phyloP scores from a whole-genome alignment of 352 stramenopile genomes.

The Phytophthora ohioensis region DNA sequence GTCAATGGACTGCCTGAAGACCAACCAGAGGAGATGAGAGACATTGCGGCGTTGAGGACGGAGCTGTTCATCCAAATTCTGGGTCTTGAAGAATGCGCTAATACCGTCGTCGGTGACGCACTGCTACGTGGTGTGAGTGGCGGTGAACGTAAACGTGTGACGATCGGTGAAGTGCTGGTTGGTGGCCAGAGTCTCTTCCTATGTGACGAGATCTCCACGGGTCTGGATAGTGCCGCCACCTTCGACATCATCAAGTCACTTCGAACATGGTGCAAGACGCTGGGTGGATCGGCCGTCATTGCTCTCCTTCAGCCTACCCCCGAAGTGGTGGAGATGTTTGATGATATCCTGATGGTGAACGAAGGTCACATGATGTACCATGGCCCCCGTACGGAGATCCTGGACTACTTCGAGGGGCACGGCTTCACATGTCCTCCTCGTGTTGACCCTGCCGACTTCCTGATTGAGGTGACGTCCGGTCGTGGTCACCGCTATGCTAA shows the following conservation, averaged over 20 bases:
- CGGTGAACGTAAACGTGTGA: slow-evolving; percentile 89
- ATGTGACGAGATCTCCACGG: slow-evolving; percentile 94
- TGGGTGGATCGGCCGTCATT: slow-evolving; percentile 43
- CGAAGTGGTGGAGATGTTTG: slow-evolving; percentile 95
- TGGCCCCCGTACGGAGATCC: slow-evolving; percentile 68
- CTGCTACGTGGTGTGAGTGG: slow-evolving; percentile 88
- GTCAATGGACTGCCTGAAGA: slow-evolving; percentile 56
- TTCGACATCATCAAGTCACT: slow-evolving; percentile 89
- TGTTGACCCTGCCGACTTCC: slow-evolving; percentile 65
- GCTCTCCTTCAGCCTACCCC: slow-evolving; percentile 77
- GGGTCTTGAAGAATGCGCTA: slow-evolving; percentile 87
- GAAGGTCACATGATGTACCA: slow-evolving; percentile 93
- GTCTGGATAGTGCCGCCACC: slow-evolving; percentile 90
- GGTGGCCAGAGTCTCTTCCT: slow-evolving; percentile 77
- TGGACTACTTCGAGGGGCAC: slow-evolving; percentile 83
- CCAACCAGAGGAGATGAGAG: slow-evolving; percentile 75
- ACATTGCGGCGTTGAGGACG: slow-evolving; percentile 68
- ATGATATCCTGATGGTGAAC: slow-evolving; percentile 94
- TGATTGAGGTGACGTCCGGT: slow-evolving; percentile 67
- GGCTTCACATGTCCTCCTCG: slow-evolving; percentile 72
- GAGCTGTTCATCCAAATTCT: slow-evolving; percentile 82
- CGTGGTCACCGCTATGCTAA: slow-evolving; percentile 54
- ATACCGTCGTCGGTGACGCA: slow-evolving; percentile 93
- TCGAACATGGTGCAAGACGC: slow-evolving; percentile 48
- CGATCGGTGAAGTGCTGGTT: slow-evolving; percentile 93